Evolutionary conservation across 352 stramenopile species (phyloP).

Genomic region (Bremia lactucae): DNA sequence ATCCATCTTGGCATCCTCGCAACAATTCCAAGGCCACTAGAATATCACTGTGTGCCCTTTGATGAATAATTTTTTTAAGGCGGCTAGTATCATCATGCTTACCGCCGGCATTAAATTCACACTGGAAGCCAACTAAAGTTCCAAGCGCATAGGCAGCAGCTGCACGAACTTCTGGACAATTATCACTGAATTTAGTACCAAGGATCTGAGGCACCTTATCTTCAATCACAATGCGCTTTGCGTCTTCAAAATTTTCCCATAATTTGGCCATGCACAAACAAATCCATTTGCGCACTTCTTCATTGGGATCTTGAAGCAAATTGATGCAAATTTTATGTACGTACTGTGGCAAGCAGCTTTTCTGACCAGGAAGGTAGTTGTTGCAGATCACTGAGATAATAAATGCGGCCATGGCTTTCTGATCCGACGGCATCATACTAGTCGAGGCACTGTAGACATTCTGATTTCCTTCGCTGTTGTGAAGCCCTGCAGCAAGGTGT

Average conservation of each 20-base stretch:
- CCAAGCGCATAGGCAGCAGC: conserved; percentile 90
- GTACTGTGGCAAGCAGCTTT: conserved; percentile 87
- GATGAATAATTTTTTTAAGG: conserved; percentile 49
- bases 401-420: conserved; percentile 94
- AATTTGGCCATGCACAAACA: conserved; percentile 93
- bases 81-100: conserved; percentile 36
- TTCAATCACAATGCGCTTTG: conserved; percentile 80
- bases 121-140: conserved; percentile 82
- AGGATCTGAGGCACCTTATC: conserved; percentile 82
- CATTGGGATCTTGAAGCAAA: conserved; percentile 45
- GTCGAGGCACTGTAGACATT: conserved; percentile 14
- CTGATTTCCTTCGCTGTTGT: conserved; percentile 25
- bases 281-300: conserved; percentile 71
- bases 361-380: conserved; percentile 87
- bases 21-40: conserved; percentile 55
- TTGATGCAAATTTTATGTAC: conserved; percentile 72
- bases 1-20: conserved; percentile 65
- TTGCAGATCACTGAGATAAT: conserved; percentile 92
- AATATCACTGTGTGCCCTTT: conserved; percentile 58
- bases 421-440: conserved; percentile 68
- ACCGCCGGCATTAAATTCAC: conserved; percentile 39
- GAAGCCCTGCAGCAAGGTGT: conserved; percentile 74
- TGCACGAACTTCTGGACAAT: conserved; percentile 85
- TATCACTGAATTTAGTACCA: conserved; percentile 71
- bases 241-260: conserved; percentile 87